A percentile compares a stretch with the other conserved stretches of the same genome.
Evolutionary conservation across 495 filamentous ascomycete species (phyloP).

Genomic region (Tetracladium marchalianum): DNA sequence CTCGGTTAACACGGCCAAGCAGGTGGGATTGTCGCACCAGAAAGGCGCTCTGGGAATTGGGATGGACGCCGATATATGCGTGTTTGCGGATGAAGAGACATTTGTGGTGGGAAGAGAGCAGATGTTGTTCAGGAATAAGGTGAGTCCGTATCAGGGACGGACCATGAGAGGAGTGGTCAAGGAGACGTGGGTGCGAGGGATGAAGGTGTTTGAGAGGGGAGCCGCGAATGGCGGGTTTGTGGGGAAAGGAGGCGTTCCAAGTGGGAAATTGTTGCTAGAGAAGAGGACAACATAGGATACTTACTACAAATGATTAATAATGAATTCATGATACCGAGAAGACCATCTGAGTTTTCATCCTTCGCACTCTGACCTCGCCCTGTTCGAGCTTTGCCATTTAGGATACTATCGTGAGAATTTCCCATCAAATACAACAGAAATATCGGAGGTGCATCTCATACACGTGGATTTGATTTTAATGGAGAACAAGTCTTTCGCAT

Average conservation of each 20-base stretch:
- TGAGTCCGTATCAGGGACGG: conserved; percentile 84
- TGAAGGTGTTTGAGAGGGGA: conserved; percentile 54
- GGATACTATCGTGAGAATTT: too few species aligned
- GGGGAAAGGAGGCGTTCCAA: conserved; percentile 40
- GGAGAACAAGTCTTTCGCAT: too few species aligned
- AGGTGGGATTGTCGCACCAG: conserved; percentile 73
- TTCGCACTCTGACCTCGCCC: too few species aligned
- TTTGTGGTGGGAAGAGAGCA: conserved; percentile 55
- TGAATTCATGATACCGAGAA: too few species aligned
- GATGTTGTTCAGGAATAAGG: conserved; percentile 95
- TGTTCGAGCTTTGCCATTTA: too few species aligned
- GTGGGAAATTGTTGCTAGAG: conserved; percentile 46
- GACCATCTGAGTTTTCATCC: too few species aligned
- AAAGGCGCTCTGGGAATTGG: conserved; percentile 82
- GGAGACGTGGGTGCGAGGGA: conserved; percentile 85
- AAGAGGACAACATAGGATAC: conserved; percentile 12
- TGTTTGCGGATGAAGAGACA: conserved; percentile 77
- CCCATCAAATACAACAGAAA: too few species aligned
- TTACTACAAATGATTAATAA: too few species aligned
- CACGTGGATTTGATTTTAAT: too few species aligned
- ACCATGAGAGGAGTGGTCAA: conserved; percentile 68
- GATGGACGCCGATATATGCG: conserved; percentile 83
- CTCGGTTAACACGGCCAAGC: conserved; percentile 75
- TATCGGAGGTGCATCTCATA: too few species aligned
- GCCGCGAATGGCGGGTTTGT: conserved; percentile 44